phyloP scores from a whole-genome alignment of 1,284 basidiomycete species.

The Moesziomyces sp. region DNA sequence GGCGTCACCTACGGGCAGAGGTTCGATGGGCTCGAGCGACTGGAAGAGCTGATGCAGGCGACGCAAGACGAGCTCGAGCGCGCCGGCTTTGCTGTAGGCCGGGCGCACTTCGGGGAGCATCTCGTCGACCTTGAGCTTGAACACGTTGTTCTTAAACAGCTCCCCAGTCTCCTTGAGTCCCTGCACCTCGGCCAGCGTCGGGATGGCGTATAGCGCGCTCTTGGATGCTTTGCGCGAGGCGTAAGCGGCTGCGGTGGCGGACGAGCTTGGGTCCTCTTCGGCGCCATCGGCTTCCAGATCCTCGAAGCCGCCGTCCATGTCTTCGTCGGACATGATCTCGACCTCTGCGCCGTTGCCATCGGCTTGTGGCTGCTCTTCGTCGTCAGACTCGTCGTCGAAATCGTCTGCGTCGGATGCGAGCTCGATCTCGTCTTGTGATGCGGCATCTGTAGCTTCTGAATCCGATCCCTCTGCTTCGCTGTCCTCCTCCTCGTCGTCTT shows the following conservation, averaged over 20 bases:
- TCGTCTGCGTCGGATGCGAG: slow-evolving; percentile 37
- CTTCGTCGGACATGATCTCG: slow-evolving; percentile 59
- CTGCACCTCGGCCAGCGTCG: slow-evolving; percentile 76
- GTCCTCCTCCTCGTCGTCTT: slow-evolving; percentile 48
- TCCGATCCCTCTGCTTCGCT: neutral
- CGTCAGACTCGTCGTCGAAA: slow-evolving; percentile 6
- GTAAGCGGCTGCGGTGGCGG: slow-evolving; percentile 6
- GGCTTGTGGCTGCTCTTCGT: slow-evolving; percentile 5
- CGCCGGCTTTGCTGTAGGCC: slow-evolving; percentile 39
- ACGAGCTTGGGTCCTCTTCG: slow-evolving; percentile 28
- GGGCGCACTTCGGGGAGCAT: slow-evolving; percentile 62
- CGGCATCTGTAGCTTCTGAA: slow-evolving; percentile 17
- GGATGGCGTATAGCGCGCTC: slow-evolving; percentile 69
- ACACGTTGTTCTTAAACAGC: slow-evolving; percentile 82
- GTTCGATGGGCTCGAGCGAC: slow-evolving; percentile 35
- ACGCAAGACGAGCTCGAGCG: slow-evolving; percentile 61
- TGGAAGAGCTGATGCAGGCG: slow-evolving; percentile 56
- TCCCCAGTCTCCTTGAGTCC: slow-evolving; percentile 80
- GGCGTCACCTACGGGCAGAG: slow-evolving; percentile 43
- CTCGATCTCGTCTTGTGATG: slow-evolving; percentile 30
- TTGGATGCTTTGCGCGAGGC: slow-evolving; percentile 49
- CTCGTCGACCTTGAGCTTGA: slow-evolving; percentile 80
- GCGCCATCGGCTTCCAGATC: slow-evolving; percentile 54
- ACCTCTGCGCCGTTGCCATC: slow-evolving; percentile 50
- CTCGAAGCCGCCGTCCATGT: slow-evolving; percentile 66